Percentiles rank a stretch among this genome's conserved stretches.
Conservation (phyloP, 2,329 filamentous ascomycete genomes). For the Aspergillus cejpii region DNA sequence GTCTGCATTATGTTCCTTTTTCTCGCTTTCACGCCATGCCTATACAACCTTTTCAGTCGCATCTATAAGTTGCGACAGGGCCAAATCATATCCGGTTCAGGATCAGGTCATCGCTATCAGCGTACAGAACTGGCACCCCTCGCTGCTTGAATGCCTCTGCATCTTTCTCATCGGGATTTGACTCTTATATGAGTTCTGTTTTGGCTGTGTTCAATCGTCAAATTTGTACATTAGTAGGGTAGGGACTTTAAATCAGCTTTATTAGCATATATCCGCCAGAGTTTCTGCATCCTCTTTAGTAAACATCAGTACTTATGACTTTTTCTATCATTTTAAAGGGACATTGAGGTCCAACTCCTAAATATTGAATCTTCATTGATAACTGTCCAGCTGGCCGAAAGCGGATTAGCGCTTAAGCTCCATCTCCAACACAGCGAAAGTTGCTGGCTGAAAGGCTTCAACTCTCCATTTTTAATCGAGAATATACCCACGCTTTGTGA, state of each 20-base stretch:
- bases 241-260: neutral
- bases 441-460: slow-evolving; percentile 13
- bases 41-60: neutral
- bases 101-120: neutral
- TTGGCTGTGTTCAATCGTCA: neutral
- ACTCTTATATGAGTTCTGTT: neutral
- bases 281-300: too few species aligned
- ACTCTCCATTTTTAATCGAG: slow-evolving; percentile 4
- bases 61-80: neutral
- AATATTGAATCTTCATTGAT: neutral
- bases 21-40: slow-evolving; percentile 3
- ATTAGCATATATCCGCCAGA: too few species aligned
- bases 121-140: neutral
- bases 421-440: slow-evolving; percentile 23
- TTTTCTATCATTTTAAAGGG: neutral
- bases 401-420: slow-evolving; percentile 29
- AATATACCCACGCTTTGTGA: slow-evolving; percentile 1
- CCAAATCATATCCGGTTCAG: neutral
- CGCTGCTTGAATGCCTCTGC: neutral
- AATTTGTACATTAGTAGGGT: neutral
- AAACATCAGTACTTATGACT: neutral
- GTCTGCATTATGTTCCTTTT: slow-evolving; percentile 6
- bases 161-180: neutral
- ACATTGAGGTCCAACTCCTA: too few species aligned
- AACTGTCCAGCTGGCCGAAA: slow-evolving; percentile 17